Percentiles rank a stretch among this genome's conserved stretches.
Evolutionary conservation across 2,329 filamentous ascomycete species (phyloP).

Genomic region (Cytospora piceae): DNA sequence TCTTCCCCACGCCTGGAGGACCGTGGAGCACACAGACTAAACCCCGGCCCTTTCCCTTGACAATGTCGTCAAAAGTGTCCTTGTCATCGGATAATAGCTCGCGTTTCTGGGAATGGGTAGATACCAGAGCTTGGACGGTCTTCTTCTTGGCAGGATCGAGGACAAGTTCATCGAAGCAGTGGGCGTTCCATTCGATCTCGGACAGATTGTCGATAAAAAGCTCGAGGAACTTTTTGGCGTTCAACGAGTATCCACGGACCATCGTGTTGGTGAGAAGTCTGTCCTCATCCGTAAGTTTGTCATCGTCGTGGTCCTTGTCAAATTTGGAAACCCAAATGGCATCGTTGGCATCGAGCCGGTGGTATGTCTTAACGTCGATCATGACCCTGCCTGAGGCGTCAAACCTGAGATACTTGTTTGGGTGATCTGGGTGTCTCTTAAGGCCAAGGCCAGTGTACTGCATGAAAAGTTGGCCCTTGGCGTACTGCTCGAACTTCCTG

Average conservation of each 20-base stretch:
- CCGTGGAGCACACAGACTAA: conserved; percentile 37
- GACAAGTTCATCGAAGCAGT: conserved; percentile 40
- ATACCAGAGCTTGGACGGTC: conserved; percentile 39
- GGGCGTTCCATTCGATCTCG: conserved; percentile 37
- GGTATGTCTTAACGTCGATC: conserved; percentile 43
- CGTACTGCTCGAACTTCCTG: conserved; percentile 39
- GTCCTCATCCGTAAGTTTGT: conserved; percentile 38
- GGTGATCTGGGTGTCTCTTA: conserved; percentile 23
- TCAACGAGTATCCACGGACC: conserved; percentile 40
- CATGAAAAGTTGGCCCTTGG: conserved; percentile 39
- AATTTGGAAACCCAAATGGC: conserved; percentile 34
- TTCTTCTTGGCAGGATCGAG: conserved; percentile 38
- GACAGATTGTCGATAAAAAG: conserved; percentile 35
- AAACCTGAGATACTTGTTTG: conserved; percentile 27
- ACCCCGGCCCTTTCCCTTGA: conserved; percentile 34
- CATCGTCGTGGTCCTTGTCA: conserved; percentile 29
- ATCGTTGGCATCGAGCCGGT: conserved; percentile 37
- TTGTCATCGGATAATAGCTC: conserved; percentile 6
- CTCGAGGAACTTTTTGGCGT: conserved; percentile 39
- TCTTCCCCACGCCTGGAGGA: conserved; percentile 43
- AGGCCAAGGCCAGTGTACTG: conserved; percentile 41
- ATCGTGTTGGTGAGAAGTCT: conserved; percentile 35
- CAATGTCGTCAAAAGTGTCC: conserved; percentile 32
- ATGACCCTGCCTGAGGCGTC: conserved; percentile 42
- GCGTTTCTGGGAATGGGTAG: conserved; percentile 31